Evolutionary conservation across 352 stramenopile genomes (phyloP), one percentile per base, ranked within the genome.

Genomic region (Phytopythium vexans): DNA sequence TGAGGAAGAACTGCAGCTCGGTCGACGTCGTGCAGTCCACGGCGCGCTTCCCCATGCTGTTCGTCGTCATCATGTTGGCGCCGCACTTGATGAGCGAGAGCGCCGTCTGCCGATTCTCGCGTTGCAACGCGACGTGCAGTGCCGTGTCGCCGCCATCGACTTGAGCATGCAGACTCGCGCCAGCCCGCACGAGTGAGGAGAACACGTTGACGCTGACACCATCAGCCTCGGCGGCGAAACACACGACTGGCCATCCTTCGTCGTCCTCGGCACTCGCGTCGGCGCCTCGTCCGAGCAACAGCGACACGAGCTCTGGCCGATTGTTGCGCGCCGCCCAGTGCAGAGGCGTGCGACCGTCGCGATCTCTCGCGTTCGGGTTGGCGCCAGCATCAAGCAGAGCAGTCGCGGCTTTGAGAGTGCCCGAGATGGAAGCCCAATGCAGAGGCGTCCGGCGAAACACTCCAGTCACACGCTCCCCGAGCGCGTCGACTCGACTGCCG

Each of bases 21-120:
- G 78, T 92, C 5, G 81, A 92, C 8, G 79, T 89, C 21, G 83
- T 94, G 57, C 82, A 88, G 58, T 94, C 83, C 27, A 94, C 75
- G 2, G 83, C 75, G 10, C 83, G 79, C 39, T 85, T 80, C 4
- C 81, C 83, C 1, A 60, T 55, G 48, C 62, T 58, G 44, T 94
- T 94, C 9, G 72, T 77, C 4, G 70, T 66, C 71, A 83, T 81
- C 61, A 92, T 86, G 41, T 83, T 82, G 6, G 79, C 79, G 38
- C 81, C 81, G 12, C 70, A 85, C 33, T 85, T 82, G 49, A 94
- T 83, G 40, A 94, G 56, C 21, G 81, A 69, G 12, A 83, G 59
- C 34, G 83, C 83, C 0, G 83, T 92, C 41, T 76, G 62, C 5
- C 76, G 67, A 48, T 92, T 89, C 50, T 91, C 80, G 16, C 70